Percentiles rank a stretch among this genome's conserved stretches.
These are phyloP conservation scores for Haplosporangium gracile DNA, from an alignment of 192 early-diverging fungal genomes.

Conservation along the genomic window DNA sequence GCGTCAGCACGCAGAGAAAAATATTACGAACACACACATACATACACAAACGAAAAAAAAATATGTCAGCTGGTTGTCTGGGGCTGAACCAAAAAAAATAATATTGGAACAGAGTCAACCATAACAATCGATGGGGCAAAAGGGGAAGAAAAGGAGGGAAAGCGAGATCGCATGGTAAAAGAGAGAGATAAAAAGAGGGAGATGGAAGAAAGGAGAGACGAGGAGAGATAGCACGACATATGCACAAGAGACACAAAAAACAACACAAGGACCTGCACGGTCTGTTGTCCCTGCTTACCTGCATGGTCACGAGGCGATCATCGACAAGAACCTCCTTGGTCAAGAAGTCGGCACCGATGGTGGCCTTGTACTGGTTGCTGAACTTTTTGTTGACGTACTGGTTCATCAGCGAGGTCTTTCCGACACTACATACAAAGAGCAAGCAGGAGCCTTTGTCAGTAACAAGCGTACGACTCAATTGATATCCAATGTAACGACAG, in stretches of 20 bases:
- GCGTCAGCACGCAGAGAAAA: not conserved
- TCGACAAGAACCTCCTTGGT: constrained; percentile 97
- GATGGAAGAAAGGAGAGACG: not conserved
- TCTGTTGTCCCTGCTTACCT: constrained; percentile 66
- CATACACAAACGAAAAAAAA: not conserved
- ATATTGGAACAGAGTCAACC: not conserved
- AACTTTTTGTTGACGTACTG: constrained; percentile 99
- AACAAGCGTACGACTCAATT: not conserved
- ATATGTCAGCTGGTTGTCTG: constrained; percentile 6
- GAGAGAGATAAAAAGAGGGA: not conserved
- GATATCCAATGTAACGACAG: not conserved
- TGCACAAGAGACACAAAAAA: constrained; percentile 7
- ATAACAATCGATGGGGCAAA: not conserved
- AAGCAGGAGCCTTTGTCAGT: constrained; percentile 1
- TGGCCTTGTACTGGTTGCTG: constrained; percentile 98
- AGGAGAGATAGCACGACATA: not conserved
- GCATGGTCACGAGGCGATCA: constrained; percentile 94
- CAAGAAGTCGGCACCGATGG: constrained; percentile 99
- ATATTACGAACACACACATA: not conserved
- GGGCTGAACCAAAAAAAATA: constrained; percentile 16
- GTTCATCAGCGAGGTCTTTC: constrained; percentile 99
- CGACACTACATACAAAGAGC: constrained; percentile 71
- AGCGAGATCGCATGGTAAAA: not conserved
- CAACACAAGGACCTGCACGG: not conserved
- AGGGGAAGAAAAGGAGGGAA: not conserved